Percentiles rank a stretch among this genome's conserved stretches.
phyloP scores from a whole-genome alignment of 169 alveolate species.

The Plasmodium malariae region DNA sequence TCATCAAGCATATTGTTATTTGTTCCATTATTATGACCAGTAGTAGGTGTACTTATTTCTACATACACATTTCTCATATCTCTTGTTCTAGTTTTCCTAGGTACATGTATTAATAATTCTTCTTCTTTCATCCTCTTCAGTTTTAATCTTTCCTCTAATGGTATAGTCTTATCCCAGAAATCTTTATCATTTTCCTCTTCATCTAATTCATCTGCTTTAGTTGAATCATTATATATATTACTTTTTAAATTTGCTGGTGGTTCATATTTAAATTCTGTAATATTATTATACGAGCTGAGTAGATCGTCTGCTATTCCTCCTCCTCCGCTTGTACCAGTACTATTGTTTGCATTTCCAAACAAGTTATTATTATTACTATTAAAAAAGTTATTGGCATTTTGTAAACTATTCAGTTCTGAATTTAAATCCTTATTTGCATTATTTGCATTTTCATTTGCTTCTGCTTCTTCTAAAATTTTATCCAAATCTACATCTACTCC shows the following conservation, averaged over 20 bases:
- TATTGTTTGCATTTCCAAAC: slow-evolving; percentile 22
- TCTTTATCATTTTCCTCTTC: slow-evolving; percentile 89
- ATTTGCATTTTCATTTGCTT: slow-evolving; percentile 85
- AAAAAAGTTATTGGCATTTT: slow-evolving; percentile 33
- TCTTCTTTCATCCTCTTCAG: slow-evolving; percentile 86
- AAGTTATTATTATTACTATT: slow-evolving; percentile 10
- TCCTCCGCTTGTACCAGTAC: slow-evolving; percentile 81
- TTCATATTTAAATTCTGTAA: slow-evolving; percentile 92
- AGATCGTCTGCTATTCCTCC: slow-evolving; percentile 91
- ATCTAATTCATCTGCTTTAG: slow-evolving; percentile 75
- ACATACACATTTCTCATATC: slow-evolving; percentile 65
- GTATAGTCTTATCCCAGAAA: slow-evolving; percentile 92
- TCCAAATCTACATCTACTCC: slow-evolving; percentile 90
- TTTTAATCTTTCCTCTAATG: slow-evolving; percentile 91
- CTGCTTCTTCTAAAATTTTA: slow-evolving; percentile 92
- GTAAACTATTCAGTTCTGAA: slow-evolving; percentile 71
- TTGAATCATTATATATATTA: slow-evolving; percentile 85
- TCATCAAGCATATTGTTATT: slow-evolving; percentile 6
- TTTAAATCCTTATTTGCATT: slow-evolving; percentile 78
- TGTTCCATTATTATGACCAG: not conserved
- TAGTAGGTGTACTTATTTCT: not conserved
- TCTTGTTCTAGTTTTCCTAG: slow-evolving; percentile 89
- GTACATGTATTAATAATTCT: slow-evolving; percentile 90
- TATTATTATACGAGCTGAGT: slow-evolving; percentile 90
- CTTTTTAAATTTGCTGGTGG: slow-evolving; percentile 87